Conservation (phyloP, 495 filamentous ascomycete genomes). For the Penicillium flavigenum region DNA sequence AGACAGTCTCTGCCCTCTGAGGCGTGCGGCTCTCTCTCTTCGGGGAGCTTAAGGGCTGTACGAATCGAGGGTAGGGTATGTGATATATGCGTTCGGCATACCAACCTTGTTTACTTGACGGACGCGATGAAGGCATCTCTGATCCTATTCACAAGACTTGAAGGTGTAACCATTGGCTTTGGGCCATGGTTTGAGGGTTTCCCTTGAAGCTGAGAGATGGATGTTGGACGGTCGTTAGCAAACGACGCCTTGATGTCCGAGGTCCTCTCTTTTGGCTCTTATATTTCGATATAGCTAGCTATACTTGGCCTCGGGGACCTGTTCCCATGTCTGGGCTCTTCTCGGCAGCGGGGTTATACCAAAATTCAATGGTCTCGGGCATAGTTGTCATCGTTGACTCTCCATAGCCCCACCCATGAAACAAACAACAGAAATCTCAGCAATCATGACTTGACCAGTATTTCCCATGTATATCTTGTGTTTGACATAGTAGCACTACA, state of each 20-base stretch:
- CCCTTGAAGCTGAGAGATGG: neutral
- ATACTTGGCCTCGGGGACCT: neutral
- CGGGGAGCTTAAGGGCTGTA: constrained; percentile 86
- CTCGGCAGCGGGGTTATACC: neutral
- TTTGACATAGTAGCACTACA: neutral
- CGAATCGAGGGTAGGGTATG: constrained; percentile 64
- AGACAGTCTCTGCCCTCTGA: constrained; percentile 66
- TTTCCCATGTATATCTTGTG: neutral
- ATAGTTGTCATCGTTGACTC: neutral
- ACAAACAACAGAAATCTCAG: neutral
- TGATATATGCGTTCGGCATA: constrained; percentile 99
- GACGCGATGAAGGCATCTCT: constrained; percentile 99
- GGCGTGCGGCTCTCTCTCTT: constrained; percentile 81
- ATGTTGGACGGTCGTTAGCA: constrained; percentile 14
- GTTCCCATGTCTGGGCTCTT: neutral
- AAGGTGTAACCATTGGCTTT: constrained; percentile 36
- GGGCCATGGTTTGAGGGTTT: constrained; percentile 9
- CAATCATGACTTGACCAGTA: too few species aligned
- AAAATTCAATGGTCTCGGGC: neutral
- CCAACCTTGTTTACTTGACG: constrained; percentile 88
- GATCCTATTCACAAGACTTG: constrained; percentile 54
- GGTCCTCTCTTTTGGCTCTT: constrained; percentile 1
- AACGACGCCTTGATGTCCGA: neutral
- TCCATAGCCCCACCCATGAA: neutral
- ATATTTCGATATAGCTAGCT: neutral